These are phyloP conservation scores for Moricandia arvensis DNA, from an alignment of 345 rosid genomes.

Conservation along the genomic window DNA sequence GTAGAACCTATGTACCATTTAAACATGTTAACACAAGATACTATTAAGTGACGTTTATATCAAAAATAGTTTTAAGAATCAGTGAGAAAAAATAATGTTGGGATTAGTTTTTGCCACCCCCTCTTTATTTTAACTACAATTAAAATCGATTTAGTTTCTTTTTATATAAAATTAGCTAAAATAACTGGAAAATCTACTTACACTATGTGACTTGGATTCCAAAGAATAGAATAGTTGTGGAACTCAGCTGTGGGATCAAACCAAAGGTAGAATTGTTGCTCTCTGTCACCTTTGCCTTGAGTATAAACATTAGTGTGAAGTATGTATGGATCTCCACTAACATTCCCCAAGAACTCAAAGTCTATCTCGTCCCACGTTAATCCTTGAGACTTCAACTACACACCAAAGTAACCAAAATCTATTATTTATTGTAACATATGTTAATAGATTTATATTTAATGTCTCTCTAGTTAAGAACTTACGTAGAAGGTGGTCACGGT, in stretches of 20 bases:
- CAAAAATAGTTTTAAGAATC: too few relatives aligned
- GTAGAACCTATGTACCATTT: not conserved
- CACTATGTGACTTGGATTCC: conserved; percentile 61
- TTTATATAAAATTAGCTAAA: not conserved
- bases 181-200: conserved; percentile 26
- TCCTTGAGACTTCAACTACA: conserved; percentile 64
- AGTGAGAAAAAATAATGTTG: not conserved
- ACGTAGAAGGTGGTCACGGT: conserved; percentile 59
- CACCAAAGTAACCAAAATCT: not conserved
- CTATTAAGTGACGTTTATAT: not conserved
- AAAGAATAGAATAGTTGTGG: conserved; percentile 67
- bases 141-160: not conserved
- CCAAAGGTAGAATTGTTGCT: conserved; percentile 75
- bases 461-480: conserved; percentile 23
- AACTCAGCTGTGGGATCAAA: conserved; percentile 63
- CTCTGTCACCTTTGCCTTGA: conserved; percentile 66
- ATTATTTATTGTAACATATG: not conserved
- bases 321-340: conserved; percentile 65
- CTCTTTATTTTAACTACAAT: not conserved
- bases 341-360: conserved; percentile 72
- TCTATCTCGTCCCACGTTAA: conserved; percentile 67
- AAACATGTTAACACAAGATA: not conserved
- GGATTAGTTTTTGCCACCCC: not conserved
- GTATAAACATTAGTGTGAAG: conserved; percentile 67
- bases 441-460: not conserved